Conservation (phyloP, 2,329 filamentous ascomycete species). For the Alternaria ethzedia region DNA sequence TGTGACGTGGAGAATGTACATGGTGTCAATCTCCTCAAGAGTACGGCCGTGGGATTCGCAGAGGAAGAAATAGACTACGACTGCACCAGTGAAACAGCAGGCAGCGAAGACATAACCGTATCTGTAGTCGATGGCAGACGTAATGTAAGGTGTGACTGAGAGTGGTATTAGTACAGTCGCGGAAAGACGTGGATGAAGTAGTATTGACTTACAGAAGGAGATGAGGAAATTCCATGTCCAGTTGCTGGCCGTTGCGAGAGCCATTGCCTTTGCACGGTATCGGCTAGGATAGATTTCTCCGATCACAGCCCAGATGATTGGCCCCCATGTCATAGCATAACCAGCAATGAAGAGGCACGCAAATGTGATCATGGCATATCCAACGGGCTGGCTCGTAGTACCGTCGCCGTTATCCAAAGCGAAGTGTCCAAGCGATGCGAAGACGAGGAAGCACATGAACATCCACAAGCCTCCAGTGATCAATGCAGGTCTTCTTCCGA, state of each 20-base stretch:
- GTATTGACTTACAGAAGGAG: constrained; percentile 60
- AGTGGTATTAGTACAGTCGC: not conserved
- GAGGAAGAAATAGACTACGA: constrained; percentile 78
- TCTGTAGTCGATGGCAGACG: constrained; percentile 70
- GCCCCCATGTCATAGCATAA: constrained; percentile 74
- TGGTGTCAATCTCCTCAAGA: constrained; percentile 78
- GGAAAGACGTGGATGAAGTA: not conserved
- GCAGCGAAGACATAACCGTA: constrained; percentile 80
- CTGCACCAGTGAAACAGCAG: constrained; percentile 69
- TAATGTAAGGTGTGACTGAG: constrained; percentile 75
- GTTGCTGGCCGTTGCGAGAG: constrained; percentile 53
- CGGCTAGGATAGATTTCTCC: constrained; percentile 70
- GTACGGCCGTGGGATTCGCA: constrained; percentile 75
- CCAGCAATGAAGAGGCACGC: constrained; percentile 71
- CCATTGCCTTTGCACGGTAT: constrained; percentile 54
- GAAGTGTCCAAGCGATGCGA: constrained; percentile 56
- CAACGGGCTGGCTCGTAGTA: constrained; percentile 52
- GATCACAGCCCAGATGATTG: constrained; percentile 70
- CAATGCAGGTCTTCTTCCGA: constrained; percentile 54
- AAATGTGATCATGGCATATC: constrained; percentile 69
- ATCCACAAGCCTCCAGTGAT: constrained; percentile 57
- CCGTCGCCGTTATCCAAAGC: constrained; percentile 44
- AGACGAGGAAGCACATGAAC: constrained; percentile 66
- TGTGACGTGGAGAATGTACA: constrained; percentile 70
- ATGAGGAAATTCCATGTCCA: constrained; percentile 54